Conservation (phyloP, 345 rosid genomes). For the Theobroma cacao region DNA sequence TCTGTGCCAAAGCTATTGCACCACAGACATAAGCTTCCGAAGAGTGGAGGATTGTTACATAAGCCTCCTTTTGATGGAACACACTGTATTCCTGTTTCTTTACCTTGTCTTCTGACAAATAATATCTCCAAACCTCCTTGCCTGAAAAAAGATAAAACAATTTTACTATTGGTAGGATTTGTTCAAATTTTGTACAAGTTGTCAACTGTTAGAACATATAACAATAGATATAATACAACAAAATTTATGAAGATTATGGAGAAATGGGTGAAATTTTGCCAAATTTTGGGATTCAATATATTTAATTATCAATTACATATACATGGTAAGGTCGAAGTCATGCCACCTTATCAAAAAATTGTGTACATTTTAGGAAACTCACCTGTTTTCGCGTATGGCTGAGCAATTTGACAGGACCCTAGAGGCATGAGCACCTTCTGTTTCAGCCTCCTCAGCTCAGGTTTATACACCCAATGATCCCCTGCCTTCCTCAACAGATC, state of each 20-base stretch:
- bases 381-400: slow-evolving; percentile 47
- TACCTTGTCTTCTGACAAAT: background rate
- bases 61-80: slow-evolving; percentile 39
- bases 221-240: too few relatives aligned
- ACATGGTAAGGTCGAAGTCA: background rate
- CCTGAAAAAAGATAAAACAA: too few relatives aligned
- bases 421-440: slow-evolving; percentile 73
- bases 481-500: slow-evolving; percentile 54
- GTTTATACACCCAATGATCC: slow-evolving; percentile 71
- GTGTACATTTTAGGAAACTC: slow-evolving; percentile 1
- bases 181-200: too few relatives aligned
- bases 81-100: background rate
- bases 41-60: slow-evolving; percentile 79
- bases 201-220: too few relatives aligned
- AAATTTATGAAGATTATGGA: too few relatives aligned
- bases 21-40: slow-evolving; percentile 89
- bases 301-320: background rate
- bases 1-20: slow-evolving; percentile 83
- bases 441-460: slow-evolving; percentile 48
- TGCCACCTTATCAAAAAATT: background rate
- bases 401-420: slow-evolving; percentile 79
- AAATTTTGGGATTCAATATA: background rate
- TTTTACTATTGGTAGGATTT: too few relatives aligned
- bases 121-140: slow-evolving; percentile 24
- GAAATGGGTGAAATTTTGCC: too few relatives aligned